Percentiles rank a stretch among this genome's conserved stretches.
These are phyloP conservation scores for Pythium dissimile DNA, from an alignment of 352 stramenopile genomes.

Conservation along the genomic window DNA sequence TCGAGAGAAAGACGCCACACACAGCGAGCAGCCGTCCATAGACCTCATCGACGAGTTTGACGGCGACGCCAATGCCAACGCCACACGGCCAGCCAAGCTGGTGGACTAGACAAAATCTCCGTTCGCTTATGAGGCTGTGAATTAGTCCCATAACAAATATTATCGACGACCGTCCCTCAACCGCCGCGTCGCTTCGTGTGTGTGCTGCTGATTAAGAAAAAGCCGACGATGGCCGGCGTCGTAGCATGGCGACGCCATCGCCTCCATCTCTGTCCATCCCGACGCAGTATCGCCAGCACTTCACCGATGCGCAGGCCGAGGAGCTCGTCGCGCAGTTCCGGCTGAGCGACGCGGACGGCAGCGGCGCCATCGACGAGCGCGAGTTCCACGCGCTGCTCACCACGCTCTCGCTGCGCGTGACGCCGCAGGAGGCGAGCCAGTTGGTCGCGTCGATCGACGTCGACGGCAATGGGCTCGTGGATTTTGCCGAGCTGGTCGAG, in stretches of 20 bases:
- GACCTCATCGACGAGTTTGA: conserved; percentile 24
- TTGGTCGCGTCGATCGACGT: conserved; percentile 54
- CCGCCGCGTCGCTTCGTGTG: no score
- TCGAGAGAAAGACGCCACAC: neutral
- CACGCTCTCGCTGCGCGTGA: conserved; percentile 44
- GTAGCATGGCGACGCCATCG: neutral
- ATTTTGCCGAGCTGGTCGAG: conserved; percentile 53
- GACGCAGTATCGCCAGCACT: conserved; percentile 32
- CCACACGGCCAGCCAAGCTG: neutral
- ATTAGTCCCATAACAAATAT: no score
- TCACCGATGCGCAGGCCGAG: conserved; percentile 46
- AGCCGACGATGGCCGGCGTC: neutral
- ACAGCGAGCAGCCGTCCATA: conserved; percentile 16
- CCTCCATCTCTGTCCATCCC: conserved; percentile 25
- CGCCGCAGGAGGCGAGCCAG: conserved; percentile 39
- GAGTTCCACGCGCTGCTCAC: conserved; percentile 61
- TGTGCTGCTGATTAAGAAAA: no score
- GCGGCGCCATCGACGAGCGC: conserved; percentile 54
- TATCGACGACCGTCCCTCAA: no score
- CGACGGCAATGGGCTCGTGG: conserved; percentile 55
- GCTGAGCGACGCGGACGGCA: conserved; percentile 48
- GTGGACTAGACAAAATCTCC: neutral
- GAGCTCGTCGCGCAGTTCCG: conserved; percentile 65
- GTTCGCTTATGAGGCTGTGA: no score
- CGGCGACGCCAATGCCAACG: neutral